Conservation (phyloP, 805 yeast genomes). For the Kodamaea laetipori region DNA sequence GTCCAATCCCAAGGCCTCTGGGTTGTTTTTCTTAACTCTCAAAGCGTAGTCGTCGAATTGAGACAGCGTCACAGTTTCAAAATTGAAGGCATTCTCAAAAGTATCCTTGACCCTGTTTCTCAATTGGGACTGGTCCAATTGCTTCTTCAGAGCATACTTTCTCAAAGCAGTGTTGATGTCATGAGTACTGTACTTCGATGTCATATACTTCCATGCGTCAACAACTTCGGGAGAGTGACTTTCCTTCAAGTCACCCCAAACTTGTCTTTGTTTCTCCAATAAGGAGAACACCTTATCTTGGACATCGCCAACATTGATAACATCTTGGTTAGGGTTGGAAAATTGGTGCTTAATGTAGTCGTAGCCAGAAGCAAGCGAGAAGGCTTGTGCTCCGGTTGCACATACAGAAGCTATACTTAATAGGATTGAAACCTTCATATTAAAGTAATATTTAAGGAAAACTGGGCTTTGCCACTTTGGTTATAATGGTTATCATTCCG, state of each 20-base stretch:
- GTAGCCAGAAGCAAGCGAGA: conserved; percentile 6
- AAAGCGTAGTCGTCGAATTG: conserved; percentile 30
- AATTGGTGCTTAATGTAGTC: conserved; percentile 9
- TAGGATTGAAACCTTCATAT: conserved; percentile 8
- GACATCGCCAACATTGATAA: conserved; percentile 2
- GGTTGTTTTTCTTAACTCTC: conserved; percentile 35
- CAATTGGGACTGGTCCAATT: conserved; percentile 12
- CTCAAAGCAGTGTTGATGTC: conserved; percentile 9
- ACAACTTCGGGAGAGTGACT: conserved; percentile 10
- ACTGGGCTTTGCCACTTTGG: neutral
- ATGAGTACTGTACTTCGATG: conserved; percentile 1
- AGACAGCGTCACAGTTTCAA: conserved; percentile 14
- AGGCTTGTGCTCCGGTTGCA: conserved; percentile 6
- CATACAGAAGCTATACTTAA: conserved; percentile 6
- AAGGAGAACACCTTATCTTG: conserved; percentile 6
- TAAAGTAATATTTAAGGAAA: neutral
- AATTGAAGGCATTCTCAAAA: conserved; percentile 9
- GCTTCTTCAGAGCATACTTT: conserved; percentile 8
- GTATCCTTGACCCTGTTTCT: conserved; percentile 15
- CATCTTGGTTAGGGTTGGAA: neutral
- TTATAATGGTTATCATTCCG: neutral
- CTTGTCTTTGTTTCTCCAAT: conserved; percentile 8
- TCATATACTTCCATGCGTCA: conserved; percentile 10
- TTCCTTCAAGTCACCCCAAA: conserved; percentile 9
- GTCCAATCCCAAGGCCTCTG: conserved; percentile 40